Evolutionary conservation across 495 filamentous ascomycete species (phyloP), one percentile per base, ranked within the genome.

Genomic region (Neurospora pannonica): DNA sequence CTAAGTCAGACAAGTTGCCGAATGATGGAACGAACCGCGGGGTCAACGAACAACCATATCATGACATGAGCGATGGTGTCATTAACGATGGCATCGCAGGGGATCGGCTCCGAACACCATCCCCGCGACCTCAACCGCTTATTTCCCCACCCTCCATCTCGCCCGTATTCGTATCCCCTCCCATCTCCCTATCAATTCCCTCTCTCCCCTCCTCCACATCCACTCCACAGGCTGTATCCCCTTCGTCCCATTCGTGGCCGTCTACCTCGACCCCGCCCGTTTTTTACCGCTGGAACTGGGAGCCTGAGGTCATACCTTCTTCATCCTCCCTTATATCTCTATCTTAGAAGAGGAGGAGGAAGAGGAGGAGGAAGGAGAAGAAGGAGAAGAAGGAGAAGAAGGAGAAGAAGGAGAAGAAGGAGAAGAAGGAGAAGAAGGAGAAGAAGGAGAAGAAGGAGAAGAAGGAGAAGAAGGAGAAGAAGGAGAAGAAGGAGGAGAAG

Each of bases 1-100:
- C n/a, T n/a, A n/a, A n/a, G n/a, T n/a, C n/a, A n/a, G n/a, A 37
- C 19, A 9, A 21, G 1, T 46, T 19, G 42, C 3, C 3, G 3
- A 3, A 21, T 21, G 4, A 9, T 4, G 3, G 42, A 0, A 43
- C 8, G 42, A n/a, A 3, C 19, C 0, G n/a, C 0, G 19, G 2
- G 19, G 19, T 0, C 1, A 21, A 0, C 42, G n/a, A 21, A 46
- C 19, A 21, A 21, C 19, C 3, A 2, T 21, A 21, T 4, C 0
- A 46, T 10, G 9, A 10, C 2, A n/a, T 9, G 9, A 21, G 8
- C 42, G 19, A n/a, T 3, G 0, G 42, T 5, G 2, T 46, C 42
- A 46, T 9, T n/a, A 21, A 46, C 42, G 19, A 21, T 19, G 15
- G 0, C 1, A 21, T 46, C 2, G 0, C 19, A 21, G 9, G 1